Evolutionary conservation across 352 stramenopile species (phyloP), one percentile per base, ranked within the genome.

Genomic region (Saprolegnia diclina): DNA sequence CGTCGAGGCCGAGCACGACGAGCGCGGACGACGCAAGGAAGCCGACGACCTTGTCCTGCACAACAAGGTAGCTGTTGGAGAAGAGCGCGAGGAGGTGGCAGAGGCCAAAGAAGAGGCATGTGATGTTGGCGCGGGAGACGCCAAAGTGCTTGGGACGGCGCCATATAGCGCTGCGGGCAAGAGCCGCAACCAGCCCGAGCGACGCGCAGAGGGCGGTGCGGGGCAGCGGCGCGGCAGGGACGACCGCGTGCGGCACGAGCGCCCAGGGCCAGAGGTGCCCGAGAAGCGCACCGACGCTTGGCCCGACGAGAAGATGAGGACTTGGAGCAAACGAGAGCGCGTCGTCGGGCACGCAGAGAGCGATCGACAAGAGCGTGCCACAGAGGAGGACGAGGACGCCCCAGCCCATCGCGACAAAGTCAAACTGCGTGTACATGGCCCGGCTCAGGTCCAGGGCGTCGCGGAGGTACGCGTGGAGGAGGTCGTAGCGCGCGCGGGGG

Each of bases 21-120:
- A 73, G 22, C 5, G 50, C 40, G 0, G 26, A 21, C 32, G 37
- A 73, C 22, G 76, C 79, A 46, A 95, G 64, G 54, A 92, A 95
- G 24, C 80, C 75, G 73, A 92, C 85, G 10, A 90, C 83, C 29
- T 75, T 77, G 62, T 76, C 65, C 57, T 95, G 86, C 9, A 82
- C 76, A n/a, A 92, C 81, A 32, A 95, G 89, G 71, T 89, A 95
- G 75, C 84, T 93, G 67, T 95, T 95, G 38, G 87, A 94, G 21
- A 92, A 74, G 26, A 92, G 72, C 13, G 79, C 78, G 18, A 91
- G 67, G 16, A 76, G 70, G 62, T 93, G 87, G 32, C 92, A 64
- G 14, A 92, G 61, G 22, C 90, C 75, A 5, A 87, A 54, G 11
- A 80, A 55, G 13, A 80, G 72, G 4, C 74, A 73, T 4, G 87